phyloP scores from a whole-genome alignment of 2,329 filamentous ascomycete species.

The Colletotrichum tofieldiae region DNA sequence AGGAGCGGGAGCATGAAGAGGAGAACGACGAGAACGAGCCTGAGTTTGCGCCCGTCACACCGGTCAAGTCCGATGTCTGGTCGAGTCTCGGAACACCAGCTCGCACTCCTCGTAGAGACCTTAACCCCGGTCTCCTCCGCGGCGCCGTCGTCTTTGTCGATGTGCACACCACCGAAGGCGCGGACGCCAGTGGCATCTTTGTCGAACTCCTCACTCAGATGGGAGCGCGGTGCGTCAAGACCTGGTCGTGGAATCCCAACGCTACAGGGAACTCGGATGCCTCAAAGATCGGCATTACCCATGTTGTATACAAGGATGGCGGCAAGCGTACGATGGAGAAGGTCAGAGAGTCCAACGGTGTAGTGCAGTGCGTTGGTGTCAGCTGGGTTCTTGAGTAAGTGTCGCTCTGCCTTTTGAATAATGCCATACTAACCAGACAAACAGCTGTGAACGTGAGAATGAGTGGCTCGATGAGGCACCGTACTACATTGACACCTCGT shows the following conservation, averaged over 20 bases:
- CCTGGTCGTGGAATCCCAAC: conserved; percentile 80
- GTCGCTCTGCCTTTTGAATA: not conserved
- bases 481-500: conserved; percentile 78
- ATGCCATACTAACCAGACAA: not conserved
- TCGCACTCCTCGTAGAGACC: conserved; percentile 69
- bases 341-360: conserved; percentile 78
- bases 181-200: conserved; percentile 86
- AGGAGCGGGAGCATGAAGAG: conserved; percentile 52
- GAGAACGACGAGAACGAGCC: conserved; percentile 50
- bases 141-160: conserved; percentile 88
- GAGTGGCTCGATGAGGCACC: conserved; percentile 82
- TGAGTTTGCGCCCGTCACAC: conserved; percentile 57
- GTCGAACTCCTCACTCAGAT: conserved; percentile 84
- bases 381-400: conserved; percentile 91
- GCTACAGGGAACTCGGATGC: conserved; percentile 53
- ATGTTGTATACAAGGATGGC: conserved; percentile 93
- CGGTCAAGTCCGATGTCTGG: conserved; percentile 68
- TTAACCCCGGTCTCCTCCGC: conserved; percentile 70
- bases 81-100: conserved; percentile 70
- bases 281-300: conserved; percentile 81
- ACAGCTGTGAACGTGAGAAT: conserved; percentile 82
- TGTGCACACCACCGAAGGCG: conserved; percentile 85
- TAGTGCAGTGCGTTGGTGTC: conserved; percentile 89
- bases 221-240: conserved; percentile 84
- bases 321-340: conserved; percentile 86